A percentile compares a stretch with the other conserved stretches of the same genome.
Conservation (phyloP, 257 asterid genomes). For the Eucommia ulmoides region DNA sequence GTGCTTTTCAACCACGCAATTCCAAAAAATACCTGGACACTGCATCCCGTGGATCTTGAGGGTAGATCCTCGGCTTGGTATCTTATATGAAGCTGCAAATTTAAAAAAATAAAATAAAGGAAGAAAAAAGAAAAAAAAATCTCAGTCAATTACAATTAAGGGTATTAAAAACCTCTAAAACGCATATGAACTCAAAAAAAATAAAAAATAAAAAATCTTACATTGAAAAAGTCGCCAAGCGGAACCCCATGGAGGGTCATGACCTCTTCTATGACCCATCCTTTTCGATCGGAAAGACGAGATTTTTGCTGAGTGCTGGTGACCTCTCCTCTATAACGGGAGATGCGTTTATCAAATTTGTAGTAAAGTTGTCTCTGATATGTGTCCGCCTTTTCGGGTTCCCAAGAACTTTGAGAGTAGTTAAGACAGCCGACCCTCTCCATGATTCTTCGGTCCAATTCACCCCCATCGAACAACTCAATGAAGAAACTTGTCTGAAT, state of each 20-base stretch:
- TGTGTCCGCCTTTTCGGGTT: conserved; percentile 73
- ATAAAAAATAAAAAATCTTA: conserved; percentile 11
- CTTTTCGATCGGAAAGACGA: conserved; percentile 41
- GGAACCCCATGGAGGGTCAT: conserved; percentile 97
- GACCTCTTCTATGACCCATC: conserved; percentile 93
- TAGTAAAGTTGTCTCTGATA: conserved; percentile 79
- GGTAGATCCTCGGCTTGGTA: conserved; percentile 76
- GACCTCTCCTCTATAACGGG: conserved; percentile 85
- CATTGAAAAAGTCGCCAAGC: conserved; percentile 85
- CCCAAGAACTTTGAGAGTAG: conserved; percentile 87
- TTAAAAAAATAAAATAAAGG: too few species aligned
- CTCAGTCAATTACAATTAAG: background rate
- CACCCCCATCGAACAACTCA: conserved; percentile 86
- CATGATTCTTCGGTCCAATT: conserved; percentile 79
- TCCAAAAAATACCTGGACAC: conserved; percentile 66
- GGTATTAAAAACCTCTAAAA: background rate
- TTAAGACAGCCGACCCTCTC: conserved; percentile 82
- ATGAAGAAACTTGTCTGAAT: conserved; percentile 67
- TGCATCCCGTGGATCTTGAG: conserved; percentile 65
- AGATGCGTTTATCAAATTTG: conserved; percentile 67
- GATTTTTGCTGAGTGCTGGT: conserved; percentile 95
- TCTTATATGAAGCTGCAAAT: conserved; percentile 72
- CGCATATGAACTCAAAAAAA: background rate
- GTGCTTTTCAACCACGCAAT: conserved; percentile 73
- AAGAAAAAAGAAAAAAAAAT: background rate